These are phyloP conservation scores for Tillandsia fasciculata DNA, from an alignment of 176 grass and related monocot species.

Conservation along the genomic window DNA sequence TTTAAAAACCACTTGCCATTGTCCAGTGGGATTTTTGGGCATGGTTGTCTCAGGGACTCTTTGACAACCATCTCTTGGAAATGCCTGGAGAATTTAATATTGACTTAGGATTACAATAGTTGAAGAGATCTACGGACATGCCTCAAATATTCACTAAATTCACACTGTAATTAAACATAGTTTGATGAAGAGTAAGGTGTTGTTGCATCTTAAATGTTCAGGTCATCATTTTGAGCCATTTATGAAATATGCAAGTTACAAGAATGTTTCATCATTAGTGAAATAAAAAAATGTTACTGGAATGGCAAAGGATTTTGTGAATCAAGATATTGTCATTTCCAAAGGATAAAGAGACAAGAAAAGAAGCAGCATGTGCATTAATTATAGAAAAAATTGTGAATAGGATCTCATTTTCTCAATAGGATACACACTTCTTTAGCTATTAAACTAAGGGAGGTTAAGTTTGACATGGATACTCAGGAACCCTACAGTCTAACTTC, in stretches of 20 bases:
- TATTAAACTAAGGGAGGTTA: background rate
- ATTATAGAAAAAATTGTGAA: background rate
- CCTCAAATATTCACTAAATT: too few relatives aligned
- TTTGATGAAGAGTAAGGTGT: background rate
- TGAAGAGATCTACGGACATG: too few relatives aligned
- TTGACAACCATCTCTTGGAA: slow-evolving; percentile 38
- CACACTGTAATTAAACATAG: background rate
- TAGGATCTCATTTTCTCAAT: background rate
- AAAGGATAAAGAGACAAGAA: background rate
- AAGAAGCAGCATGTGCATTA: background rate
- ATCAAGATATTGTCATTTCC: background rate
- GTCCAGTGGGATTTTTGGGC: slow-evolving; percentile 9
- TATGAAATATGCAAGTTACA: background rate
- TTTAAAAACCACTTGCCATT: slow-evolving; percentile 20
- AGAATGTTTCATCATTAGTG: background rate
- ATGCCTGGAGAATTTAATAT: slow-evolving; percentile 36
- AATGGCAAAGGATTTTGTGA: background rate
- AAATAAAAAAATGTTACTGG: background rate
- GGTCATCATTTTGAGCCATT: background rate
- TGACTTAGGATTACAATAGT: background rate
- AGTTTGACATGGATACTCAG: background rate
- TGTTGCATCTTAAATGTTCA: background rate
- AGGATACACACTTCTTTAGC: background rate
- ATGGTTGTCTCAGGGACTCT: slow-evolving; percentile 19
- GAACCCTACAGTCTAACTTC: background rate